Evolutionary conservation across 169 alveolate species (phyloP).

Genomic region (Ichthyophthirius multifiliis): DNA sequence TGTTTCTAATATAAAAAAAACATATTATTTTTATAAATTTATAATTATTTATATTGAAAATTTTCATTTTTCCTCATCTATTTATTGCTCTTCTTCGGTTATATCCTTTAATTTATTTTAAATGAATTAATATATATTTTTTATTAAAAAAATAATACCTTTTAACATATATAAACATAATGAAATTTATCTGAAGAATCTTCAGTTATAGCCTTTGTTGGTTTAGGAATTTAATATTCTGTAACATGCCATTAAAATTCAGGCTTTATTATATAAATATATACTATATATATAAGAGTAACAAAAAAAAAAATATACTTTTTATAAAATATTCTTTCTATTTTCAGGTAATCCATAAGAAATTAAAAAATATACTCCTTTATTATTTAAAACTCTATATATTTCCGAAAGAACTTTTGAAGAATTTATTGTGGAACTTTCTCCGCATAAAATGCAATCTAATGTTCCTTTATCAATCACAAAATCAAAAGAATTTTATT

Average conservation of each 20-base stretch:
- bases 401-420: constrained; percentile 86
- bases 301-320: no score
- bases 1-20: no score
- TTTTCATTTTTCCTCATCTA: no score
- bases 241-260: constrained; percentile 51
- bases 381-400: constrained; percentile 72
- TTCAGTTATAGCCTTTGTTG: constrained; percentile 51
- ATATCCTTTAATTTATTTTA: no score
- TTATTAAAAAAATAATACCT: background rate
- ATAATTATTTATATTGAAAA: no score
- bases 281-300: no score
- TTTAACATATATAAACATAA: constrained; percentile 55
- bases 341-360: constrained; percentile 89
- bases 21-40: no score
- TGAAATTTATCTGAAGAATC: constrained; percentile 61
- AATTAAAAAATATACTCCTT: constrained; percentile 88
- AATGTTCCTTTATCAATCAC: constrained; percentile 90
- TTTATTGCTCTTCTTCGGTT: no score
- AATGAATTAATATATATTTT: no score
- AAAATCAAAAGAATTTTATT: constrained; percentile 82
- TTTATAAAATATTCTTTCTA: constrained; percentile 77
- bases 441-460: constrained; percentile 91
- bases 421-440: constrained; percentile 86
- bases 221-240: constrained; percentile 47
- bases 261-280: constrained; percentile 6